Evolutionary conservation across 805 yeast species (phyloP), one percentile per base, ranked within the genome.

Genomic region (Yueomyces sp.): DNA sequence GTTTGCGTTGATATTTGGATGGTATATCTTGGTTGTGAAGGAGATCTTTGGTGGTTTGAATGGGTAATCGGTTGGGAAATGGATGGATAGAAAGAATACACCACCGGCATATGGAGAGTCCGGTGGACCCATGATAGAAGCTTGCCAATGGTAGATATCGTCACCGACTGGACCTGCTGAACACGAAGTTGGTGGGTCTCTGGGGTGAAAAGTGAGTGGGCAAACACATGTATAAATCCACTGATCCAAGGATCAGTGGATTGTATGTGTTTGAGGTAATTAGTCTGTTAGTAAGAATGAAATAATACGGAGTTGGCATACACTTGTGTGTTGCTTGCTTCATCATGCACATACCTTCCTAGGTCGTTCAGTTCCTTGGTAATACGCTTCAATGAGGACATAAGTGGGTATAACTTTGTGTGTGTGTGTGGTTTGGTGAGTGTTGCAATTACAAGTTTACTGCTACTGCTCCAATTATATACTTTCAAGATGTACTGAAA

Each of bases 101-200:
- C 97, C 98, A 52, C 90, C 90, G 36, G 82, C 74, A 56, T 77
- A 78, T 48, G 85, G 92, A 40, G 96, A 85, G 68, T 92, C 97
- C 53, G 95, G 77, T 42, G 98, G 98, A 41, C 98, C 98, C 94
- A 92, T 86, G 64, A 92, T 92, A 39, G 97, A 88, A 38, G 97
- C 98, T 70, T 92, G 97, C 98, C 98, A 92, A 72, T 90, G 97
- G 70, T 83, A 92, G 61, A 90, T 72, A 66, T 90, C 98, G 57
- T 92, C 97, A 40, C 96, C 96, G 40, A 86, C 92, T 55, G 98
- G 98, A 38, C 98, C 98, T 8, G 98, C 98, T 28, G 96, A 87
- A 69, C 97, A 92, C 40, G 96, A 88, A 49, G 96, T 84, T 57
- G 97, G 97, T 51, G 98, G 98, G 65, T 90, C 98, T 74, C 95